Base-by-base conservation (phyloP, 2,329 filamentous ascomycete genomes). In the Microcyclosporella mali region DNA sequence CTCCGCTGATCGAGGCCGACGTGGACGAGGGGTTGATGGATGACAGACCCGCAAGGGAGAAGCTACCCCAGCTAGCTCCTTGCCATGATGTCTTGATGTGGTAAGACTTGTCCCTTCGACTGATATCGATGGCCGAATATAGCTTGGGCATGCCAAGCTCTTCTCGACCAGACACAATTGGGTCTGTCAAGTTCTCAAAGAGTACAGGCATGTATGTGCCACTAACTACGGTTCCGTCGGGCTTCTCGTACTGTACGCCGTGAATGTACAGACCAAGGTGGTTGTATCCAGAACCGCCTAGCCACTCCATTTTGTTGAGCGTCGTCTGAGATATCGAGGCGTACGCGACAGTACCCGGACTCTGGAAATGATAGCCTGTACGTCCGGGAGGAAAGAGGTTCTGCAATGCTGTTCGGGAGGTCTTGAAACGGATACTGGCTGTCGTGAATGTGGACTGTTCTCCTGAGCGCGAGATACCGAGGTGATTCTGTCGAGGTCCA, bases 191-290 rank as follows among this genome's bases (percentile, higher is more conserved):
- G 38, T 65, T 72, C 56, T 83, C 79, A 48, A 83, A 77, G 0
- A 82, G 60, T 0, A 81, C 63, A 0, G 76, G 71, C 29, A 82
- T 56, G 49, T 75, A 82, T 0, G 73, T 73, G 2, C 77, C 79
- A 10, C 60, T 60, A 1, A 78, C 53, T 0, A 66, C 61, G 0
- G 64, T 62, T 1, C 77, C 75, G 41, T 71, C 74, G 2, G 62
- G 67, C 48, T 78, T 79, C 1, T 61, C 67, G 50, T 80, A 81
- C 47, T 78, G 61, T 1, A 82, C 73, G 0, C 76, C 79, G 47
- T 83, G 79, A 12, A 84, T 71, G 54, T 79, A 82, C 0, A 84
- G 66, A 0, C 77, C 79, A 11, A 79, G 63, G 50, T 74, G 71
- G 14, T 65, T 70, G 56, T 83, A 83, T 1, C 79, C 78, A 0